phyloP scores from a whole-genome alignment of 768 basidiomycete species.

The Kockovaella imperatae region DNA sequence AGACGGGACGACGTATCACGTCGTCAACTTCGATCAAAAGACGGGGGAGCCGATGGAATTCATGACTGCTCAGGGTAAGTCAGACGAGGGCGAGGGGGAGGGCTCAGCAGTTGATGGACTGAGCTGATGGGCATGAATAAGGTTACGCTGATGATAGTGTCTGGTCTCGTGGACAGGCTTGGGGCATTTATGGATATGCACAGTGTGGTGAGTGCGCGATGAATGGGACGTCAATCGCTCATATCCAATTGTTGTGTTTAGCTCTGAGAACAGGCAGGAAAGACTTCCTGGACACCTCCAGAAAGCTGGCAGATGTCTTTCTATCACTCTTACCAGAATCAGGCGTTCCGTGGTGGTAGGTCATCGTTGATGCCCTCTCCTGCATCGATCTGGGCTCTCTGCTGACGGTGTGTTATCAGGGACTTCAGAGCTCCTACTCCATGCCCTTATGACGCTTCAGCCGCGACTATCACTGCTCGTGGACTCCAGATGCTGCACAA shows the following conservation, averaged over 20 bases:
- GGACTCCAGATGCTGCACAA: slow-evolving; percentile 29
- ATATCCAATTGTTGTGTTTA: slow-evolving; percentile 1
- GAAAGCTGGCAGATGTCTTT: slow-evolving; percentile 29
- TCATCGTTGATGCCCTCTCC: not conserved
- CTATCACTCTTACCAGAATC: slow-evolving; percentile 15
- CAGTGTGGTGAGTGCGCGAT: slow-evolving; percentile 24
- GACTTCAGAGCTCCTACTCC: slow-evolving; percentile 32
- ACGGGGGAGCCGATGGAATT: slow-evolving; percentile 17
- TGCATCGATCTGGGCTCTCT: not conserved
- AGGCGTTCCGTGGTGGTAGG: slow-evolving; percentile 33
- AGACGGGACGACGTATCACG: slow-evolving; percentile 32
- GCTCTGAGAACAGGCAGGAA: slow-evolving; percentile 28
- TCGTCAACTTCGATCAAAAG: slow-evolving; percentile 32
- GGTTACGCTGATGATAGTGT: slow-evolving; percentile 31
- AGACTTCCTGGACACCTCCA: slow-evolving; percentile 26
- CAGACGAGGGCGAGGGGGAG: not conserved
- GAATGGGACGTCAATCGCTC: not conserved
- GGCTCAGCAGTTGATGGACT: no score
- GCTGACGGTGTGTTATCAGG: slow-evolving; percentile 8
- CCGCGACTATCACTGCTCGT: slow-evolving; percentile 24
- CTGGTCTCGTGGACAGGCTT: slow-evolving; percentile 36
- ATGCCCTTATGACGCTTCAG: slow-evolving; percentile 34
- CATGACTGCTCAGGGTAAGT: slow-evolving; percentile 24
- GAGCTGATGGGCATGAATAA: slow-evolving; percentile 5
- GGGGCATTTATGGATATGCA: slow-evolving; percentile 36